Percentiles rank a stretch among this genome's conserved stretches.
Evolutionary conservation across 1,284 basidiomycete genomes (phyloP).

Genomic region (Microbotryum lychnidis-dioicae): DNA sequence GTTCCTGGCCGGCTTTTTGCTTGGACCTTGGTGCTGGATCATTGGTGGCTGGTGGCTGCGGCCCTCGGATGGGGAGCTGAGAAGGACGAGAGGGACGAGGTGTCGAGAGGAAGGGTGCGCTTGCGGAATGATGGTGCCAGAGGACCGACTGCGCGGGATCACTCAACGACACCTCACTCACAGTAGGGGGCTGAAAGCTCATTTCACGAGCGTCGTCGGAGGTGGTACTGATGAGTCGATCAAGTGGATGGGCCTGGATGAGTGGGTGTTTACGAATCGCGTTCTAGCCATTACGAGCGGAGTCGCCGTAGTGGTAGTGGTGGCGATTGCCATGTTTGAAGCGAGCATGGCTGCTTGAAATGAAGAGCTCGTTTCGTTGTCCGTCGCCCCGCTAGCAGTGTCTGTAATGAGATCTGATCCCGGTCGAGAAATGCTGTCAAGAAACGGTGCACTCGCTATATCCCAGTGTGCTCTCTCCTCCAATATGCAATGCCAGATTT

Average conservation of each 20-base stretch:
- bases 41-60: conserved; percentile 32
- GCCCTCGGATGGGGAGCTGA: conserved; percentile 22
- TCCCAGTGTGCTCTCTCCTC: too few relatives aligned
- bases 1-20: conserved; percentile 26
- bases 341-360: too few relatives aligned
- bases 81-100: conserved; percentile 10
- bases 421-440: too few relatives aligned
- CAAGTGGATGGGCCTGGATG: conserved; percentile 16
- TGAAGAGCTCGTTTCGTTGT: too few relatives aligned
- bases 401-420: too few relatives aligned
- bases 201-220: not conserved
- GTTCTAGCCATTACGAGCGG: conserved; percentile 16
- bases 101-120: conserved; percentile 17
- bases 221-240: not conserved
- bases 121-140: conserved; percentile 20
- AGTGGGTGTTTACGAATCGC: conserved; percentile 27
- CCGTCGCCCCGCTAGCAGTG: too few relatives aligned
- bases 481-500: too few relatives aligned
- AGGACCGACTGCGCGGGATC: not conserved
- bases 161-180: not conserved
- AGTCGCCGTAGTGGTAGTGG: conserved; percentile 6
- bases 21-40: conserved; percentile 31
- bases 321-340: conserved; percentile 9
- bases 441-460: too few relatives aligned
- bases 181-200: not conserved